These are phyloP conservation scores for Metschnikowia koreensis DNA, from an alignment of 805 yeast species.

Conservation along the genomic window DNA sequence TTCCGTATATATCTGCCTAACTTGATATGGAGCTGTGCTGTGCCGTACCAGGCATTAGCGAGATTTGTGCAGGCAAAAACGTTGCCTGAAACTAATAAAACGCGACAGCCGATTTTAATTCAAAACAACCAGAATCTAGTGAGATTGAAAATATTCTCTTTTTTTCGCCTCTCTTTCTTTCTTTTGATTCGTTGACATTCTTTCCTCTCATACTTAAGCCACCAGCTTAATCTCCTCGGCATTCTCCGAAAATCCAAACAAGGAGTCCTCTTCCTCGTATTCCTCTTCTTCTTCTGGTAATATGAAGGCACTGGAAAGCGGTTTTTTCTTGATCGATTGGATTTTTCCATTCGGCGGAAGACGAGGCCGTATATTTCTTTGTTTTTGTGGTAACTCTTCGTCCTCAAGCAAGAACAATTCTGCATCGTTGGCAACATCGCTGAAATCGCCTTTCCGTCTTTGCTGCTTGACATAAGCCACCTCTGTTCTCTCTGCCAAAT, in stretches of 20 bases:
- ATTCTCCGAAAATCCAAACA: not conserved
- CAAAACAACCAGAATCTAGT: not conserved
- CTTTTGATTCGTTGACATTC: no score
- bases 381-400: conserved; percentile 79
- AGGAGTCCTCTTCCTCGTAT: not conserved
- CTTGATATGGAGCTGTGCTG: not conserved
- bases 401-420: conserved; percentile 60
- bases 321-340: conserved; percentile 62
- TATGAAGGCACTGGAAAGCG: conserved; percentile 31
- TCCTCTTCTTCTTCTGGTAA: conserved; percentile 11
- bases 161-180: no score
- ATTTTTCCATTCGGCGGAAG: conserved; percentile 91
- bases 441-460: conserved; percentile 39
- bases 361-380: conserved; percentile 69
- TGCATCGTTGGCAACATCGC: conserved; percentile 39
- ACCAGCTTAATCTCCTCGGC: conserved; percentile 6
- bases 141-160: not conserved
- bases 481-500: conserved; percentile 43
- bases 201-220: conserved; percentile 3
- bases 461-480: conserved; percentile 40
- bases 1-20: no score
- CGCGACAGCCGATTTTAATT: not conserved
- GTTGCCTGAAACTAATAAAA: not conserved
- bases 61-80: conserved; percentile 6
- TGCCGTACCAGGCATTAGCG: not conserved